Base-by-base conservation (phyloP, 139 green algal genomes). In the Limnomonas spitsbergensis region DNA sequence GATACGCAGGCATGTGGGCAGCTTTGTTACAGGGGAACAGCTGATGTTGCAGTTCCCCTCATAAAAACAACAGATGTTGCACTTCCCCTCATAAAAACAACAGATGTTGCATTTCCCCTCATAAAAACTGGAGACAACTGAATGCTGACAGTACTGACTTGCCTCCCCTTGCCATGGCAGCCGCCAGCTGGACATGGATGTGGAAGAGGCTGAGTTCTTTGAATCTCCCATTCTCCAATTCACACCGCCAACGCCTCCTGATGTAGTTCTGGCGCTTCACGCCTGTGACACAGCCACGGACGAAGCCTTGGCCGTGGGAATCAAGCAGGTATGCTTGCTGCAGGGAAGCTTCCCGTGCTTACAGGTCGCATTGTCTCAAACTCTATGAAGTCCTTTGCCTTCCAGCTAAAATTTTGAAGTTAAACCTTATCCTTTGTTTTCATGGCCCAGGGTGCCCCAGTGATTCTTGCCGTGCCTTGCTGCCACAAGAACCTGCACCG, bases 211-310 rank as follows among this genome's bases (percentile, higher is more conserved):
- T 9, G 35, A 37, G 36, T 66, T 52, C 34, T 76, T 40, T 29
- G 14, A 14, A 7, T 53, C 35, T 53, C 69, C 69, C 69, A 76
- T 76, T 53, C 9, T 53, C 37, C 4, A n/a, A 7, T 76, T 76
- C 69, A 53, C 6, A 26, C 37, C 69, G 9, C 66, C 66, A 72
- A 20, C 66, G 53, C 9, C 35, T 75, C 80, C 1, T 20, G 29
- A 70, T 20, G 56, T 70, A 0, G 83, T 91, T 53, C 34, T 93
- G 0, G 89, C 89, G 36, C 82, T 93, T 66, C 89, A 93, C 70
- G 89, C 89, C 3, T 93, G 89, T 66, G 89, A 93, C 81, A 91
- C 87, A 2, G 89, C 89, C 14, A 93, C 87, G 0, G 89, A 93
- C 40, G 86, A 91, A 7, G 81, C 89, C 0, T 75, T 93, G 14